Percentiles rank a stretch among this genome's conserved stretches.
Conservation (phyloP, 805 yeast genomes). For the Ogataea pini region DNA sequence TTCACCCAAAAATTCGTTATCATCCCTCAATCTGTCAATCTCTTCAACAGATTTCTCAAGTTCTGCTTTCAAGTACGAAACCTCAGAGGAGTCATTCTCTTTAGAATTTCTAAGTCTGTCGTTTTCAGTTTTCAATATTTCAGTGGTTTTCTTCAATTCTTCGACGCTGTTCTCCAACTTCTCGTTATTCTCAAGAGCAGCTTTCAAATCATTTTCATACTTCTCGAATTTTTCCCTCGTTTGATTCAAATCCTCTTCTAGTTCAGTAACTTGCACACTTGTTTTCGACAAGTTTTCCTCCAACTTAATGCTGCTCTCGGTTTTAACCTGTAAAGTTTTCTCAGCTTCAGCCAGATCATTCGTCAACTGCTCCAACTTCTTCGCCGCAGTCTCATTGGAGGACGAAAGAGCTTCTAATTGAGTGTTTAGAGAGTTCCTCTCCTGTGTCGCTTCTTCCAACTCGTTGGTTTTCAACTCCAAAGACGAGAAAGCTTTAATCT, state of each 20-base stretch:
- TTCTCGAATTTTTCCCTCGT: slow-evolving; percentile 14
- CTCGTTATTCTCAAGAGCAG: slow-evolving; percentile 11
- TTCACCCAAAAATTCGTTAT: slow-evolving; percentile 11
- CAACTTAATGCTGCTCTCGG: slow-evolving; percentile 8
- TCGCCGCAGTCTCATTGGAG: slow-evolving; percentile 6
- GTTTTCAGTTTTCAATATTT: slow-evolving; percentile 10
- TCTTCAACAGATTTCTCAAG: slow-evolving; percentile 12
- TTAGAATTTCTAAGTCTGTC: slow-evolving; percentile 11
- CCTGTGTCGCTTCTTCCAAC: slow-evolving; percentile 16
- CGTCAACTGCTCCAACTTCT: slow-evolving; percentile 19
- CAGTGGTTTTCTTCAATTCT: slow-evolving; percentile 10
- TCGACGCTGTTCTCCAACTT: slow-evolving; percentile 14
- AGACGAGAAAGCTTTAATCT: slow-evolving; percentile 21
- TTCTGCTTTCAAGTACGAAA: slow-evolving; percentile 10
- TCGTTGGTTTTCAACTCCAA: slow-evolving; percentile 28
- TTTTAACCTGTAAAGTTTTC: slow-evolving; percentile 18
- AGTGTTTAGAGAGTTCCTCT: slow-evolving; percentile 11
- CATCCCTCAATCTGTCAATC: slow-evolving; percentile 11
- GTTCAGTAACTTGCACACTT: slow-evolving; percentile 13
- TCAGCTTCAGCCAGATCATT: slow-evolving; percentile 15
- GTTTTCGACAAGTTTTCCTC: slow-evolving; percentile 13
- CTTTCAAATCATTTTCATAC: slow-evolving; percentile 16
- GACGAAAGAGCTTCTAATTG: slow-evolving; percentile 6
- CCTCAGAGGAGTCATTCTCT: slow-evolving; percentile 3
- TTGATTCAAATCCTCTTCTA: slow-evolving; percentile 16